These are phyloP conservation scores for Leccinum broughii DNA, from an alignment of 768 basidiomycete species.

Conservation along the genomic window DNA sequence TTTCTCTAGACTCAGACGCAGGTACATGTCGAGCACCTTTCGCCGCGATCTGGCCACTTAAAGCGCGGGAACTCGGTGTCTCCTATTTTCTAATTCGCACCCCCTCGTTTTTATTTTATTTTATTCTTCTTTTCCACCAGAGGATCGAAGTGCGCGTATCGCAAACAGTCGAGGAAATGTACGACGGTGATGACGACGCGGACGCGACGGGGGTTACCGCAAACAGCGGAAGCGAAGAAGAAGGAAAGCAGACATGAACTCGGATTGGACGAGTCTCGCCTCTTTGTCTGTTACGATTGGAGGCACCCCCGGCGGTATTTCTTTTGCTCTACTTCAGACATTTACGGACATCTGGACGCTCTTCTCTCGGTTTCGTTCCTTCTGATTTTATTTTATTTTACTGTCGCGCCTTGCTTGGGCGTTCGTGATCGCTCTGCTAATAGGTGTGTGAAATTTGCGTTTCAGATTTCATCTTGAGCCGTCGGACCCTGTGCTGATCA, in stretches of 20 bases:
- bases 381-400: background rate
- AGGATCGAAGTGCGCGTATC: conserved; percentile 20
- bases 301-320: background rate
- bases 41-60: background rate
- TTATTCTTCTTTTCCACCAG: background rate
- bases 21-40: background rate
- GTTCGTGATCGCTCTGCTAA: conserved; percentile 67
- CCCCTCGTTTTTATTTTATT: background rate
- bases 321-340: background rate
- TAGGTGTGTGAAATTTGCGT: conserved; percentile 31
- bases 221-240: background rate
- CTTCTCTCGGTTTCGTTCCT: background rate
- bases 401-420: conserved; percentile 5
- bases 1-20: background rate
- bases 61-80: conserved; percentile 10
- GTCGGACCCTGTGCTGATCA: background rate
- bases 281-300: background rate
- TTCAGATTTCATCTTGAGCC: background rate
- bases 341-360: background rate
- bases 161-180: conserved; percentile 16
- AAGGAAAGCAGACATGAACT: conserved; percentile 26
- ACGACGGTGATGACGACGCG: conserved; percentile 5
- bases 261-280: background rate
- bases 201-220: background rate
- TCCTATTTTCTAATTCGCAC: background rate